Base-by-base conservation (phyloP, 2,329 filamentous ascomycete genomes). In the Alternaria incomplexa region DNA sequence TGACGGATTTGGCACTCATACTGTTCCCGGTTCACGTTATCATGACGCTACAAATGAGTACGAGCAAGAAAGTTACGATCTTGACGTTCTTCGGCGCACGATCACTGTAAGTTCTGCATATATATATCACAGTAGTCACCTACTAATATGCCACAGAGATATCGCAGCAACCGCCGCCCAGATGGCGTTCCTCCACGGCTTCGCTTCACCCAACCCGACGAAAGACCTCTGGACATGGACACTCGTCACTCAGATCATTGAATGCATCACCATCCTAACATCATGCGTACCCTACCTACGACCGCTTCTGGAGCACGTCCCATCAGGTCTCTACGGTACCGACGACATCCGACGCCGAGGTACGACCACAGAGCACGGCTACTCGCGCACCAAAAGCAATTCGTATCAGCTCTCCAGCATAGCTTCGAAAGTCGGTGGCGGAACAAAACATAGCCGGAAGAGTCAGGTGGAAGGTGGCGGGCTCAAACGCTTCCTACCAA, bases 241-340 rank as follows among this genome's bases (percentile, higher is more conserved):
- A 13, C 68, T 79, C 3, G 57, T 73, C 15, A 71, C 76, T 6
- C 77, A 78, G 40, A 68, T 78, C 44, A 72, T 78, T 22, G 69
- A 77, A 63, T 78, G 75, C 63, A 74, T 78, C 36, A 78, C 76
- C 0, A 77, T 79, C 22, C 62, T 79, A 43, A 78, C 77, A 26
- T 77, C 76, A 20, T 79, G 76, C 51, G 69, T 79, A 3, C 77
- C 77, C 1, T 78, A 79, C 44, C 71, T 79, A 9, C 75, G 76
- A 5, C 77, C 77, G n/a, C 70, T 79, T 4, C 65, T 78, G 3
- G 76, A 78, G 46, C 71, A 74, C 1, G 63, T 78, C 0, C 74
- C 74, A 9, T 77, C 77, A 17, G 77, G 77, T 2, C 64, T 79
- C 9, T 78, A 78, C 43, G 75, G 69, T 7, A 71, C 73, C 9